A percentile compares a stretch with the other conserved stretches of the same genome.
Conservation (phyloP, 257 asterid genomes). For the Ehretia macrophylla region DNA sequence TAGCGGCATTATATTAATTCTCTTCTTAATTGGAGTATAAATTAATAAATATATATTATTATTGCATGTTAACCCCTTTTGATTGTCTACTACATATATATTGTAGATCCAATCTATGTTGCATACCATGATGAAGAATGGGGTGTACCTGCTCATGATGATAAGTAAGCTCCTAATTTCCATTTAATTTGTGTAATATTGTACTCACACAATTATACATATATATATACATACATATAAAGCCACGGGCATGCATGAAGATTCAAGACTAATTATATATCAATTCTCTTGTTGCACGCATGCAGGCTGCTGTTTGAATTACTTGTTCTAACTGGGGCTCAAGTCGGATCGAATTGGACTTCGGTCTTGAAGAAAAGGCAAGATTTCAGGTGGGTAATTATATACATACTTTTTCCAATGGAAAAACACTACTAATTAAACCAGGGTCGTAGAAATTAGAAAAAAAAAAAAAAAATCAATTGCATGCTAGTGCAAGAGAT, state of each 20-base stretch:
- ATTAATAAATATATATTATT: too few relatives aligned
- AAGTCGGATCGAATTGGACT: constrained; percentile 85
- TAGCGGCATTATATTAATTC: too few relatives aligned
- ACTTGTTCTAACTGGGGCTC: constrained; percentile 68
- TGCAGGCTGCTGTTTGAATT: constrained; percentile 65
- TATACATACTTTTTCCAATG: too few relatives aligned
- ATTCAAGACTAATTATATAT: neutral
- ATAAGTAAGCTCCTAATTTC: neutral
- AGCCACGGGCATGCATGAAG: too few relatives aligned
- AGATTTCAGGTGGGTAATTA: constrained; percentile 41
- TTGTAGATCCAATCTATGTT: constrained; percentile 1
- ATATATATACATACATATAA: neutral
- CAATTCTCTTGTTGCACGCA: neutral
- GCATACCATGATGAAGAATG: constrained; percentile 7
- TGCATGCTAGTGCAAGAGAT: too few relatives aligned
- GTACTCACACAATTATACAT: neutral
- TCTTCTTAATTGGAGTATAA: too few relatives aligned
- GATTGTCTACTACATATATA: too few relatives aligned
- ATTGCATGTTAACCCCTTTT: too few relatives aligned
- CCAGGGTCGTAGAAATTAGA: too few relatives aligned
- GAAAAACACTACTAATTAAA: too few relatives aligned
- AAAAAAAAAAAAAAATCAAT: too few relatives aligned
- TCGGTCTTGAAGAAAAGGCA: constrained; percentile 59
- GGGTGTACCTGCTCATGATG: constrained; percentile 4
- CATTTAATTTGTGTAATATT: too few relatives aligned